These are phyloP conservation scores for Claviceps sorghi DNA, from an alignment of 2,329 filamentous ascomycete species.

Conservation along the genomic window DNA sequence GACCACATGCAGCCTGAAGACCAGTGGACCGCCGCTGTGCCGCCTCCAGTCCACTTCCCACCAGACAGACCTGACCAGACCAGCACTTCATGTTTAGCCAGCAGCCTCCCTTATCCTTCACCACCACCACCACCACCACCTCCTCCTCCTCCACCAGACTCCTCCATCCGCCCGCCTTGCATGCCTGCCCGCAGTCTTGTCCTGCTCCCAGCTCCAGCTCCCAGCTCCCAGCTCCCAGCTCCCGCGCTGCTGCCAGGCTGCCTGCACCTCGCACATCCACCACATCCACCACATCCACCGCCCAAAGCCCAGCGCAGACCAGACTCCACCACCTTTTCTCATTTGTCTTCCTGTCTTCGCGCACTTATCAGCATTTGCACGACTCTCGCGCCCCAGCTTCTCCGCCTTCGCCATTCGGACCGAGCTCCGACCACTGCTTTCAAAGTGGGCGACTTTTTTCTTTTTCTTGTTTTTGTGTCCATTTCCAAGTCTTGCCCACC, in stretches of 20 bases:
- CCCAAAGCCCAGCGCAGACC: neutral
- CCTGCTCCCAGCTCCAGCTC: no score
- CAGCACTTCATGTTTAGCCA: no score
- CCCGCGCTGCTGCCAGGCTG: no score
- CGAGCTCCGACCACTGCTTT: neutral
- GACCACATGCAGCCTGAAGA: no score
- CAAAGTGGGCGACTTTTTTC: neutral
- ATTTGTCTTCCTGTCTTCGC: constrained; percentile 1
- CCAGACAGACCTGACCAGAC: no score
- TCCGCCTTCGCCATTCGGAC: neutral
- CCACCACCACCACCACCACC: neutral
- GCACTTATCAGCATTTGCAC: neutral
- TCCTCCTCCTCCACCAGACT: neutral
- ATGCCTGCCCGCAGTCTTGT: no score
- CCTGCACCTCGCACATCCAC: neutral
- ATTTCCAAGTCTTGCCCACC: neutral
- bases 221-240: no score
- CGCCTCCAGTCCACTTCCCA: neutral
- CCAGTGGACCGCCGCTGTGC: neutral
- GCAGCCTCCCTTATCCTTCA: neutral
- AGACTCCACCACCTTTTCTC: neutral
- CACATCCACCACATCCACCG: neutral
- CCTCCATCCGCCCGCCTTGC: neutral
- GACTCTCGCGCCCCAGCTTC: neutral
- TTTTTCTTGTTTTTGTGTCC: neutral